phyloP scores from a whole-genome alignment of 2,329 filamentous ascomycete genomes.

The Colletotrichum acutatum region DNA sequence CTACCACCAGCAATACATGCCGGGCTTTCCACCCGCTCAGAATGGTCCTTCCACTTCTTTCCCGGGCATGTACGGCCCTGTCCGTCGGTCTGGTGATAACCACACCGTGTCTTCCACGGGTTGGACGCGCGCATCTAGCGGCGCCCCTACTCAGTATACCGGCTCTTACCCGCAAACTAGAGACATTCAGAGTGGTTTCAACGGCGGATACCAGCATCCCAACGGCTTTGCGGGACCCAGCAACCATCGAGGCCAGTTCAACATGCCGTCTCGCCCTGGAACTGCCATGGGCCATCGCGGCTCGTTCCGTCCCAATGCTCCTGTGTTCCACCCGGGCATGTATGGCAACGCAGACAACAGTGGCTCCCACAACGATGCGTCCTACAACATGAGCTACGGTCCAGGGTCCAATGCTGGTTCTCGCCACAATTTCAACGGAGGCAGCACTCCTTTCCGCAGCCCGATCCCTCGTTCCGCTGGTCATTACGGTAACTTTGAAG shows the following conservation, averaged over 20 bases:
- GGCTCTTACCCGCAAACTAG: constrained; percentile 20
- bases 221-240: not conserved
- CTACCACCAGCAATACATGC: constrained; percentile 15
- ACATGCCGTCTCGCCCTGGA: constrained; percentile 19
- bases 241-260: not conserved
- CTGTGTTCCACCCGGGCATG: constrained; percentile 45
- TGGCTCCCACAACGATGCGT: constrained; percentile 14
- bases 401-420: constrained; percentile 7
- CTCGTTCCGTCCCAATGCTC: constrained; percentile 46
- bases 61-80: constrained; percentile 16
- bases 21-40: not conserved
- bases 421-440: constrained; percentile 23
- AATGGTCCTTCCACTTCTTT: constrained; percentile 15
- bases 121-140: constrained; percentile 23
- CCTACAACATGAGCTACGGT: constrained; percentile 17
- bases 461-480: constrained; percentile 24
- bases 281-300: constrained; percentile 29
- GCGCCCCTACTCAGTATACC: not conserved
- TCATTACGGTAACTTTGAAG: constrained; percentile 14
- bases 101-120: constrained; percentile 26
- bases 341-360: not conserved
- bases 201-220: constrained; percentile 7
- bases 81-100: constrained; percentile 16
- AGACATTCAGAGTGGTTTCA: constrained; percentile 2
- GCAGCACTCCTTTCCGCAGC: constrained; percentile 14